A percentile compares a stretch with the other conserved stretches of the same genome.
Conservation (phyloP, 139 green algal species). For the Desmodesmus armatus region DNA sequence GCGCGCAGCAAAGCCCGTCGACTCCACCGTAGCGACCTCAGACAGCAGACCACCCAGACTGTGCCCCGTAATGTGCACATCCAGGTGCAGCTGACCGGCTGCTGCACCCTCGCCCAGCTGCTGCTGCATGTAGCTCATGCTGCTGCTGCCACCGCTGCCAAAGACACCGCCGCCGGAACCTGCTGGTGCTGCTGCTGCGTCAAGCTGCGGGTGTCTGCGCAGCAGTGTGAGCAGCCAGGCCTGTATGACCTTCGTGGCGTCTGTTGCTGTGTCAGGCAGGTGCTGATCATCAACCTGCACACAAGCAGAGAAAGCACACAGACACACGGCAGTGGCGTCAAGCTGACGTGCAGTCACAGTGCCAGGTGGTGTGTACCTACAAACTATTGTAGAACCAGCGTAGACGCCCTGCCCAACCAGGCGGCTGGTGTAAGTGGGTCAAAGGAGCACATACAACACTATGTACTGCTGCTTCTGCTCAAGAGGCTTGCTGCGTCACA, state of each 20-base stretch:
- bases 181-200: not conserved
- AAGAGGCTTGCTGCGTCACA: too few species aligned
- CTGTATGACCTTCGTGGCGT: slow-evolving; percentile 40
- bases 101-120: not conserved
- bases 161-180: not conserved
- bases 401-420: too few species aligned
- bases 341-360: too few species aligned
- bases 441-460: too few species aligned
- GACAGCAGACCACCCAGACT: slow-evolving; percentile 36
- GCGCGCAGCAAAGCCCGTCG: not conserved
- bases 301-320: too few species aligned
- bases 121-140: slow-evolving; percentile 7
- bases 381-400: too few species aligned
- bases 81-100: slow-evolving; percentile 9
- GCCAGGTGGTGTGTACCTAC: too few species aligned
- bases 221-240: slow-evolving; percentile 36
- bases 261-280: slow-evolving; percentile 41
- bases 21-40: slow-evolving; percentile 38
- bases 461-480: too few species aligned
- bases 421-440: too few species aligned
- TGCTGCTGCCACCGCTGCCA: slow-evolving; percentile 24
- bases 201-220: slow-evolving; percentile 21
- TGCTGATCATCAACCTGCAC: slow-evolving; percentile 34
- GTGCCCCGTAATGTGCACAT: slow-evolving; percentile 44
- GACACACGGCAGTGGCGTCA: too few species aligned